A percentile compares a stretch with the other conserved stretches of the same genome.
Conservation (phyloP, 805 yeast genomes). For the Kluyveromyces starmeri region DNA sequence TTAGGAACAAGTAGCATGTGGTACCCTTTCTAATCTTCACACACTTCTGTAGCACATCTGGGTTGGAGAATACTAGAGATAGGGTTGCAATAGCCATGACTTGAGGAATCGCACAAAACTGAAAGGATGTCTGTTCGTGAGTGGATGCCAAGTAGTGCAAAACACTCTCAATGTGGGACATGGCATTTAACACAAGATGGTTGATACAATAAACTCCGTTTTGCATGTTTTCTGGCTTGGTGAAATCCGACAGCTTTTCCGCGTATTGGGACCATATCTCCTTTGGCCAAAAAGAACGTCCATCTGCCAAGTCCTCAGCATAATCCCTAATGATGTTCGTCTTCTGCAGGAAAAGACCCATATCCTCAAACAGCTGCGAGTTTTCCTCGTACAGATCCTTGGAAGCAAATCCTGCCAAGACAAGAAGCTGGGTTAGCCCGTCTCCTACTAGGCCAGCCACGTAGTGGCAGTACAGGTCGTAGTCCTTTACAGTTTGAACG, state of each 20-base stretch:
- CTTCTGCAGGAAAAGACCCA: conserved; percentile 94
- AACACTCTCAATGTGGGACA: conserved; percentile 69
- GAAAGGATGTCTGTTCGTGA: conserved; percentile 73
- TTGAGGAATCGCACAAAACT: conserved; percentile 96
- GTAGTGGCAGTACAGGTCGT: conserved; percentile 87
- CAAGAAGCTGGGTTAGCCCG: conserved; percentile 78
- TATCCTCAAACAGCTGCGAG: conserved; percentile 59
- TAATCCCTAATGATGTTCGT: conserved; percentile 94
- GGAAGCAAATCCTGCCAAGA: conserved; percentile 64
- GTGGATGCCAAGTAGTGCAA: conserved; percentile 67
- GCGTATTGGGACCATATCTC: conserved; percentile 87
- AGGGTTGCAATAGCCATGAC: conserved; percentile 98
- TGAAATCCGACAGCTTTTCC: conserved; percentile 51
- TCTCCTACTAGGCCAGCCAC: conserved; percentile 98
- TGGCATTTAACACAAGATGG: conserved; percentile 70
- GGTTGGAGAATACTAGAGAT: conserved; percentile 76
- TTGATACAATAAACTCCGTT: conserved; percentile 69
- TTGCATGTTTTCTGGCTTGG: conserved; percentile 35
- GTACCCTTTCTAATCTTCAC: conserved; percentile 89
- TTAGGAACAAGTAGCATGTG: conserved; percentile 65
- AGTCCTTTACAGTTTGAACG: conserved; percentile 67
- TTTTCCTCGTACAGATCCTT: conserved; percentile 39
- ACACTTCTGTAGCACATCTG: conserved; percentile 54
- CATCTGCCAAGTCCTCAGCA: conserved; percentile 83
- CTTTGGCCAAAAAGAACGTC: conserved; percentile 92